phyloP scores from a whole-genome alignment of 2,329 filamentous ascomycete species.

The Colletotrichum sp. region DNA sequence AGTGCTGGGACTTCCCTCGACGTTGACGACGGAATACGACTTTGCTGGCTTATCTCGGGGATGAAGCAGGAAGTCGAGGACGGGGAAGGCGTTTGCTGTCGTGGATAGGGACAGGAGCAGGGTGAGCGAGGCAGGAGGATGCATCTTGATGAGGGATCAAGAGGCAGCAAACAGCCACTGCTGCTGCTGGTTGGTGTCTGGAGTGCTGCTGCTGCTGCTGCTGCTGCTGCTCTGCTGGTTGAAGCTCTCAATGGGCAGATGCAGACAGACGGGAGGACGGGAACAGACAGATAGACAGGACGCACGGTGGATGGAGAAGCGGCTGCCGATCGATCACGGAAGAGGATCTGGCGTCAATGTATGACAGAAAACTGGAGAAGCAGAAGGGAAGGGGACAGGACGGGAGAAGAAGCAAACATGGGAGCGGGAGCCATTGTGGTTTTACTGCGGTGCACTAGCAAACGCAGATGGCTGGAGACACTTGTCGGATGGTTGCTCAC shows the following conservation, averaged over 20 bases:
- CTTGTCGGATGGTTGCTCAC: background rate
- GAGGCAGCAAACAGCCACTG: background rate
- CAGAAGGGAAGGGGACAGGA: background rate
- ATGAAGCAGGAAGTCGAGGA: slow-evolving; percentile 23
- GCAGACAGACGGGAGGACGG: background rate
- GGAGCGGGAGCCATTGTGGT: slow-evolving; percentile 18
- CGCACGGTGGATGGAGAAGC: background rate
- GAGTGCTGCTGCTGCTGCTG: background rate
- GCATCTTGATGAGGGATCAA: slow-evolving; percentile 31
- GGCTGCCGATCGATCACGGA: background rate
- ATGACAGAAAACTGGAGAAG: slow-evolving; percentile 14
- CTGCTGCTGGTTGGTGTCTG: background rate
- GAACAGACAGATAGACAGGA: background rate
- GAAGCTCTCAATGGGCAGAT: background rate
- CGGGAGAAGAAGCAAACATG: background rate
- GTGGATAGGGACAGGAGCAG: slow-evolving; percentile 29
- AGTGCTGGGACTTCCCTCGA: slow-evolving; percentile 26
- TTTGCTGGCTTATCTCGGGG: slow-evolving; percentile 10
- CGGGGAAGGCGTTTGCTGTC: slow-evolving; percentile 31
- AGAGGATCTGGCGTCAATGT: background rate
- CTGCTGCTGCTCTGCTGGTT: background rate
- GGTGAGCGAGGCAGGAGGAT: slow-evolving; percentile 25
- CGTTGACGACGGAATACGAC: slow-evolving; percentile 40
- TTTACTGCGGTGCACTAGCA: slow-evolving; percentile 19
- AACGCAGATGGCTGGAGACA: slow-evolving; percentile 21